Conservation (phyloP, 2,329 filamentous ascomycete species). For the Phyllosticta citrichinensis region DNA sequence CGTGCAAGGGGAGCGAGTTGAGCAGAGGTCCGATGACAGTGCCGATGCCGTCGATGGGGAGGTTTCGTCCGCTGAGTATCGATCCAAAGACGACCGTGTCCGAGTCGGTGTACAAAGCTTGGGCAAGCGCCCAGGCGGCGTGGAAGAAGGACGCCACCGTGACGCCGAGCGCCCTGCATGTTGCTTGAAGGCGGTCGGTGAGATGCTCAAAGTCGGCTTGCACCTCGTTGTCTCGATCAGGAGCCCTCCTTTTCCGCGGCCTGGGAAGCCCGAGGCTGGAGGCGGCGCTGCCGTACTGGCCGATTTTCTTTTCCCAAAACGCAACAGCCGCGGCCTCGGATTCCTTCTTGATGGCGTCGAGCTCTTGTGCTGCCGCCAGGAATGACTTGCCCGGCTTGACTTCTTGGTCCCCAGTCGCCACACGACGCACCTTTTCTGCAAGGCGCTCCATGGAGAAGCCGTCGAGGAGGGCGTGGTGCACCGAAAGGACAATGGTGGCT, state of each 20-base stretch:
- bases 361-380: neutral
- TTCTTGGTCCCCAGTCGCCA: neutral
- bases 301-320: neutral
- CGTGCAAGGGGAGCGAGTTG: constrained; percentile 19
- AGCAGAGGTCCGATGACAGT: constrained; percentile 27
- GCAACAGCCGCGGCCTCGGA: neutral
- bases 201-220: neutral
- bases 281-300: neutral
- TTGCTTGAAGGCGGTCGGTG: neutral
- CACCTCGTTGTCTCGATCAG: neutral
- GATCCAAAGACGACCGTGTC: constrained; percentile 25
- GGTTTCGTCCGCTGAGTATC: constrained; percentile 26
- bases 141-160: constrained; percentile 16
- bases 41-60: constrained; percentile 20
- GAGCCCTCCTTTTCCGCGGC: neutral
- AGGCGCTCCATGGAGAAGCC: neutral
- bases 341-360: neutral
- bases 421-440: neutral
- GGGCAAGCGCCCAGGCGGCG: constrained; percentile 29
- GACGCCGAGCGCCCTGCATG: constrained; percentile 5
- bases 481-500: neutral
- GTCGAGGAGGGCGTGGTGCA: neutral
- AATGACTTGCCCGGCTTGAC: neutral
- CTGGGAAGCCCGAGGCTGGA: neutral
- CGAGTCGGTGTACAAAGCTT: constrained; percentile 22